Evolutionary conservation across 768 basidiomycete species (phyloP).

Genomic region (Suillus paluster): DNA sequence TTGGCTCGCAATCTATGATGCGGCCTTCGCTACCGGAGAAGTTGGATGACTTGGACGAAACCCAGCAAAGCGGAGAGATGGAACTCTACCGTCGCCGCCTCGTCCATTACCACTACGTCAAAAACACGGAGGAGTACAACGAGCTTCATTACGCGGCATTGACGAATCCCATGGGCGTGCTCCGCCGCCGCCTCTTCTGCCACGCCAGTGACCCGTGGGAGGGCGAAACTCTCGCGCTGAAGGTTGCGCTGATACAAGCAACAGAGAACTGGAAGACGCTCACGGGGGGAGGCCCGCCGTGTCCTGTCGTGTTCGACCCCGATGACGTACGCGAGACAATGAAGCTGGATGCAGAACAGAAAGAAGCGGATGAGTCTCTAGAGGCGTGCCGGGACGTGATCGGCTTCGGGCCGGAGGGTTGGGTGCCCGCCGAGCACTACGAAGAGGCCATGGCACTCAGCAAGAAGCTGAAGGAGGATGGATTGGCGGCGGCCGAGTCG

Average conservation of each 20-base stretch:
- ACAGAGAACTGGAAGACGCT: conserved; percentile 48
- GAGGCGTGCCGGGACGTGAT: conserved; percentile 31
- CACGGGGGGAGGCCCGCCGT: conserved; percentile 41
- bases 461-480: conserved; percentile 40
- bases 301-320: conserved; percentile 50
- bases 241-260: conserved; percentile 48
- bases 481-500: conserved; percentile 32
- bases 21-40: conserved; percentile 50
- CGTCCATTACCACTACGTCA: conserved; percentile 54
- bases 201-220: conserved; percentile 53
- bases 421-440: conserved; percentile 49
- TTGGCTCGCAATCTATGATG: conserved; percentile 40
- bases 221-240: conserved; percentile 53
- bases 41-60: conserved; percentile 44
- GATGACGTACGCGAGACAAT: conserved; percentile 48
- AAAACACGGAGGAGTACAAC: conserved; percentile 50
- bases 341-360: conserved; percentile 39
- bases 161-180: conserved; percentile 38
- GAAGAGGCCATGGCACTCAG: conserved; percentile 39
- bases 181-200: conserved; percentile 48
- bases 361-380: conserved; percentile 34
- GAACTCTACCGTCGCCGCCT: conserved; percentile 50
- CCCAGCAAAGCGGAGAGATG: conserved; percentile 34
- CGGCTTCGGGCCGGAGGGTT: conserved; percentile 44
- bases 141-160: conserved; percentile 44